Percentiles rank a stretch among this genome's conserved stretches.
Evolutionary conservation across 306 rosid species (phyloP).

Genomic region (Vicia sativa): DNA sequence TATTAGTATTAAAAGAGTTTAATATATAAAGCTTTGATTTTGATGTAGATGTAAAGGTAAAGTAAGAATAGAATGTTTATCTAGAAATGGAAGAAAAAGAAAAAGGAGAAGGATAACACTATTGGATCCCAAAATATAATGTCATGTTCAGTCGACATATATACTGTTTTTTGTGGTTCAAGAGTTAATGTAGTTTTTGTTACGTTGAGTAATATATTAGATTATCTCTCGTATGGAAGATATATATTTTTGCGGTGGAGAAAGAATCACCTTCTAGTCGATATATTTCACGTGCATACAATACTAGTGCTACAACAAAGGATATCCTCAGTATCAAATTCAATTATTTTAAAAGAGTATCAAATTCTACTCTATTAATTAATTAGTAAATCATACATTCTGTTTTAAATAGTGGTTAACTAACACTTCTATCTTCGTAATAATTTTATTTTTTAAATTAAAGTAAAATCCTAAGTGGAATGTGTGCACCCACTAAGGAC

Average conservation of each 20-base stretch:
- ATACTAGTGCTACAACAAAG: too few relatives aligned
- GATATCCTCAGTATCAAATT: not conserved
- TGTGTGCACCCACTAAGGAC: too few relatives aligned
- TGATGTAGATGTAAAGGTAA: not conserved
- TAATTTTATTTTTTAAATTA: too few relatives aligned
- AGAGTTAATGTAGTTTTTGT: not conserved
- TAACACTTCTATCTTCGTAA: too few relatives aligned
- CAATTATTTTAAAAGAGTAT: not conserved
- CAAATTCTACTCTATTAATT: not conserved
- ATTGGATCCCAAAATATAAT: not conserved
- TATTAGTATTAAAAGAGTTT: not conserved
- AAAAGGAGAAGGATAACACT: not conserved
- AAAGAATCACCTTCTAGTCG: not conserved
- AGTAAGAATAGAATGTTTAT: not conserved
- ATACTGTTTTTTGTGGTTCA: not conserved
- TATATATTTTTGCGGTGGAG: not conserved
- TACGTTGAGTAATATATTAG: not conserved
- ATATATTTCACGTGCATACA: too few relatives aligned
- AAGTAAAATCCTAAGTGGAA: too few relatives aligned
- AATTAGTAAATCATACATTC: not conserved
- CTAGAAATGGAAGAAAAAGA: not conserved
- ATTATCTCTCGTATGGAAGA: not conserved
- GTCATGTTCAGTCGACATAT: slow-evolving; percentile 9
- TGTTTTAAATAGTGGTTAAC: not conserved
- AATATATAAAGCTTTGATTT: not conserved